Evolutionary conservation across 192 early-diverging fungal species (phyloP).

Genomic region (Gryganskiella cystojenkinii): DNA sequence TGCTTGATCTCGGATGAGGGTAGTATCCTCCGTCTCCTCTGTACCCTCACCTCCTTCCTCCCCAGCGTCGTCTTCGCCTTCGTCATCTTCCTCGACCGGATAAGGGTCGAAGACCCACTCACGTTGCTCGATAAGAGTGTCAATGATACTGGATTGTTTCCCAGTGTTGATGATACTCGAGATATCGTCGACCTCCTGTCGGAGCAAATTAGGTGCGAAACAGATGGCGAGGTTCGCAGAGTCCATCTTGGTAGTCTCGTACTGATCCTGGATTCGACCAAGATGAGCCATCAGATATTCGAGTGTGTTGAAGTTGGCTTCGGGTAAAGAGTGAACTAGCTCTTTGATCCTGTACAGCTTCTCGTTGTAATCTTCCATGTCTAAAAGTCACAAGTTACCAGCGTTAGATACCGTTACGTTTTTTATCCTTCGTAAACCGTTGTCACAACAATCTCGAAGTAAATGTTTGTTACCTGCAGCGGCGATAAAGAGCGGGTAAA

Average conservation of each 20-base stretch:
- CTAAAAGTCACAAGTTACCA: slow-evolving; percentile 5
- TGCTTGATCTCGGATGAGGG: too few species aligned
- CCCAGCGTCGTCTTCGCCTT: slow-evolving; percentile 7
- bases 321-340: slow-evolving; percentile 73
- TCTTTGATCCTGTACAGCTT: slow-evolving; percentile 75
- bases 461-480: slow-evolving; percentile 57
- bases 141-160: slow-evolving; percentile 75
- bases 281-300: slow-evolving; percentile 74
- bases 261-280: slow-evolving; percentile 70
- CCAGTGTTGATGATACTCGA: slow-evolving; percentile 75
- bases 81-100: slow-evolving; percentile 47
- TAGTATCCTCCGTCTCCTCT: neutral
- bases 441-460: too few species aligned
- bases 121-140: slow-evolving; percentile 74
- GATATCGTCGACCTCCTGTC: slow-evolving; percentile 62
- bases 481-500: slow-evolving; percentile 76
- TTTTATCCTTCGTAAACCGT: too few species aligned
- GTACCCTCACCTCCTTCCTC: neutral
- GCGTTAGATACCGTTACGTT: neutral
- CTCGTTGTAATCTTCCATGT: slow-evolving; percentile 73
- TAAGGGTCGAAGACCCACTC: slow-evolving; percentile 69
- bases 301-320: slow-evolving; percentile 66
- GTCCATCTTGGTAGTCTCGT: slow-evolving; percentile 89
- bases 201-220: slow-evolving; percentile 85
- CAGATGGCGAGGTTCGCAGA: slow-evolving; percentile 90